These are phyloP conservation scores for Sporisorium graminicola DNA, from an alignment of 1,284 basidiomycete species.

Conservation along the genomic window DNA sequence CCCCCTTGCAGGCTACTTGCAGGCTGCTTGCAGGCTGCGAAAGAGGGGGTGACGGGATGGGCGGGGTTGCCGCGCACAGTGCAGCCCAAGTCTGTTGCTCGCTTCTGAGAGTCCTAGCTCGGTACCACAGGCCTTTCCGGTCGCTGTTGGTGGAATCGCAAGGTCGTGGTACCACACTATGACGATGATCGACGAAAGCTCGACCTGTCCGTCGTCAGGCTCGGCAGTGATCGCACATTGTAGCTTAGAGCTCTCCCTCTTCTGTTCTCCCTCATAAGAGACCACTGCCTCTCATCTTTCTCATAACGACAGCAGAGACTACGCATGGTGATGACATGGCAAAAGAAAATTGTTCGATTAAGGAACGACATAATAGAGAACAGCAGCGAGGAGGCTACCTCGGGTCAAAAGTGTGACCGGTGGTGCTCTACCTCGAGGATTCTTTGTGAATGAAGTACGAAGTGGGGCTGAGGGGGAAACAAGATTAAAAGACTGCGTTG, in stretches of 20 bases:
- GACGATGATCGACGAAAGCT: too few relatives aligned
- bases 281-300: background rate
- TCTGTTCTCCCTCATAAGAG: background rate
- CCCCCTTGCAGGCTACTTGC: too few relatives aligned
- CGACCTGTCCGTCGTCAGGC: too few relatives aligned
- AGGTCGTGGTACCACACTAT: too few relatives aligned
- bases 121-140: background rate
- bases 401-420: background rate
- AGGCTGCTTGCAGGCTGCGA: too few relatives aligned
- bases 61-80: background rate
- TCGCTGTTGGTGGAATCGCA: too few relatives aligned
- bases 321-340: background rate
- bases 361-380: conserved; percentile 5
- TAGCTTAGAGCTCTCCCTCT: too few relatives aligned
- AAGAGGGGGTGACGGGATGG: too few relatives aligned
- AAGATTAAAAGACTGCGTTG: too few relatives aligned
- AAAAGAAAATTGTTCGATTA: conserved; percentile 21
- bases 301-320: background rate
- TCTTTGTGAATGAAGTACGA: background rate
- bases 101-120: background rate
- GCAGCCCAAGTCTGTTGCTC: background rate
- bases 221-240: too few relatives aligned
- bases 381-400: background rate
- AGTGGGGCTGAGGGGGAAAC: too few relatives aligned
- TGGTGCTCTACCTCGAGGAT: background rate